Conservation (phyloP, 306 rosid species). For the Trichosanthes truncata region DNA sequence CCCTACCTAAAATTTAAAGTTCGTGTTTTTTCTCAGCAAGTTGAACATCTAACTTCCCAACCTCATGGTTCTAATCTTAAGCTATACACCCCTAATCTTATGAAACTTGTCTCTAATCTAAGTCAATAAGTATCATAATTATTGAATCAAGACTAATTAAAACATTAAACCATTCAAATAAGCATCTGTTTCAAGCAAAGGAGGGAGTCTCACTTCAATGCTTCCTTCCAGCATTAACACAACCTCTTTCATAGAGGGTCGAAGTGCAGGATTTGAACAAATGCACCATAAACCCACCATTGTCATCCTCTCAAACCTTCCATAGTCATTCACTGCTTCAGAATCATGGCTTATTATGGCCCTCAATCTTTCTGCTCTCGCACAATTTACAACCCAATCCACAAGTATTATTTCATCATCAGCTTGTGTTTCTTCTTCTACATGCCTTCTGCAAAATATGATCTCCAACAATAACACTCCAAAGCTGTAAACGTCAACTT, state of each 20-base stretch:
- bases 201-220: conserved; percentile 18
- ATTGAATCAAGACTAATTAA: not conserved
- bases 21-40: too few relatives aligned
- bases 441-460: conserved; percentile 18
- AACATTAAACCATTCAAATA: not conserved
- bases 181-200: not conserved
- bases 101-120: not conserved
- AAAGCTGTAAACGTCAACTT: conserved; percentile 31
- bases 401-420: conserved; percentile 15
- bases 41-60: too few relatives aligned
- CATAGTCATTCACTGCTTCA: not conserved
- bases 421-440: conserved; percentile 3
- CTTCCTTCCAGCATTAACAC: conserved; percentile 29
- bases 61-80: too few relatives aligned
- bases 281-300: conserved; percentile 31
- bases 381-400: conserved; percentile 19
- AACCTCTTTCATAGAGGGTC: conserved; percentile 26
- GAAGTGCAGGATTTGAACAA: conserved; percentile 14
- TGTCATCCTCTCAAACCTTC: conserved; percentile 5
- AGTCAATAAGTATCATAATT: not conserved
- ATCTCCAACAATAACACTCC: conserved; percentile 29
- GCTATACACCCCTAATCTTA: not conserved
- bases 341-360: not conserved
- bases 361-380: not conserved
- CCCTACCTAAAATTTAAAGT: too few relatives aligned